These are phyloP conservation scores for Moesziomyces parantarcticus DNA, from an alignment of 1,284 basidiomycete species.

Conservation along the genomic window DNA sequence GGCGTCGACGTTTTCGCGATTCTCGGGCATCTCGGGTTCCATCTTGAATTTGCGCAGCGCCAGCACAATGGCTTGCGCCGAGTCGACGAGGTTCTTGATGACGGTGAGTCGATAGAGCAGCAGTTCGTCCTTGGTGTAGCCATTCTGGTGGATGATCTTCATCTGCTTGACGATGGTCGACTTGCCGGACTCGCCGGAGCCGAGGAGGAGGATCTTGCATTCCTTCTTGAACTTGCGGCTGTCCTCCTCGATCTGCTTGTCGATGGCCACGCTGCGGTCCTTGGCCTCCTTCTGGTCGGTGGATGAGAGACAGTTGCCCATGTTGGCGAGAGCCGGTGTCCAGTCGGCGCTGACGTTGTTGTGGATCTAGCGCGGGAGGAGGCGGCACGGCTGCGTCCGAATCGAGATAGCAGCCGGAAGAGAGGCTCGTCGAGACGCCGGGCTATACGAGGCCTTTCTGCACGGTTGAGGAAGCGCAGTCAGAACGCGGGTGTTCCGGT, in stretches of 20 bases:
- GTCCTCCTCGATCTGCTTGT: constrained; percentile 73
- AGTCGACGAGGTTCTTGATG: constrained; percentile 69
- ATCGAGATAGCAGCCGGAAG: no score
- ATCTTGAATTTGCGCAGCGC: constrained; percentile 90
- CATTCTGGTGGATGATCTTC: constrained; percentile 98
- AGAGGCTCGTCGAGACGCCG: no score
- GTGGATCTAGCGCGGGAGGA: neutral
- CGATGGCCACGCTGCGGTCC: constrained; percentile 69
- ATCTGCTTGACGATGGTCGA: constrained; percentile 98
- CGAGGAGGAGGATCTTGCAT: constrained; percentile 92
- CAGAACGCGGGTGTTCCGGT: no score
- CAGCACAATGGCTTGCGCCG: constrained; percentile 85
- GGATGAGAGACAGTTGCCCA: constrained; percentile 61
- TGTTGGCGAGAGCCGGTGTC: constrained; percentile 18
- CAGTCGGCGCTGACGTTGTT: neutral
- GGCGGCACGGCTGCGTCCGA: no score
- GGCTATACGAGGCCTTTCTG: no score
- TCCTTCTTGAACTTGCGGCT: constrained; percentile 80
- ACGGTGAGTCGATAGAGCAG: constrained; percentile 82
- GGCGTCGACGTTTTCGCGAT: constrained; percentile 74
- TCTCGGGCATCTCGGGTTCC: constrained; percentile 81
- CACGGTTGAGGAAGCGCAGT: no score
- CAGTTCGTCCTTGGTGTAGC: constrained; percentile 85
- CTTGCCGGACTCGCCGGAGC: constrained; percentile 88
- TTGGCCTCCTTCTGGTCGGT: constrained; percentile 59